Evolutionary conservation across 768 basidiomycete genomes (phyloP).

Genomic region (Tricholoma flavovirens): DNA sequence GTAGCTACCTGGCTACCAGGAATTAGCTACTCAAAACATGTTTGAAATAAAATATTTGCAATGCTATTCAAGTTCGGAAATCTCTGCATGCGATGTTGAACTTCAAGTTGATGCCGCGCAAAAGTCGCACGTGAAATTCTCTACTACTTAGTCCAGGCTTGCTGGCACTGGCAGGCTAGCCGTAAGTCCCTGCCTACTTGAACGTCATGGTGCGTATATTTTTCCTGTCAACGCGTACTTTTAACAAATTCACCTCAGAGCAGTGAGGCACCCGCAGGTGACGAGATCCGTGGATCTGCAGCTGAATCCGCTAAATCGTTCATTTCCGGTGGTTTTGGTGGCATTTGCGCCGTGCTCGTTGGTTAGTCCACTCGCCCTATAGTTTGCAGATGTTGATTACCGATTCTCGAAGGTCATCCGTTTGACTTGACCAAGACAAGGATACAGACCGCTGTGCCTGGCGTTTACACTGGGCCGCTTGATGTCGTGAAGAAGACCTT

Average conservation of each 20-base stretch:
- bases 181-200: background rate
- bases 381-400: background rate
- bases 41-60: too few relatives aligned
- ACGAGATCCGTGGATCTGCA: slow-evolving; percentile 35
- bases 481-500: slow-evolving; percentile 91
- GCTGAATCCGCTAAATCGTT: slow-evolving; percentile 71
- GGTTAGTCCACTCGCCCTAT: slow-evolving; percentile 45
- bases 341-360: slow-evolving; percentile 80
- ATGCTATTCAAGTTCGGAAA: too few relatives aligned
- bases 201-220: slow-evolving; percentile 9
- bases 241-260: slow-evolving; percentile 17
- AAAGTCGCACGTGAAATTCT: background rate
- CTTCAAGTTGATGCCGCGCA: too few relatives aligned
- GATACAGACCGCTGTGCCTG: slow-evolving; percentile 85
- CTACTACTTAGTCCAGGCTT: too few relatives aligned
- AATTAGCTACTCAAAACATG: too few relatives aligned
- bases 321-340: slow-evolving; percentile 91
- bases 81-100: too few relatives aligned
- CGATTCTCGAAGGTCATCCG: slow-evolving; percentile 67
- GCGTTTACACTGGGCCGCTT: slow-evolving; percentile 84
- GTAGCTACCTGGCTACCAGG: too few relatives aligned
- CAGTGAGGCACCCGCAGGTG: slow-evolving; percentile 30
- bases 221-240: too few relatives aligned
- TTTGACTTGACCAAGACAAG: slow-evolving; percentile 98
- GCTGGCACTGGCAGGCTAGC: too few relatives aligned